Conservation (phyloP, 352 stramenopile genomes). For the Phytophthora palmivora region DNA sequence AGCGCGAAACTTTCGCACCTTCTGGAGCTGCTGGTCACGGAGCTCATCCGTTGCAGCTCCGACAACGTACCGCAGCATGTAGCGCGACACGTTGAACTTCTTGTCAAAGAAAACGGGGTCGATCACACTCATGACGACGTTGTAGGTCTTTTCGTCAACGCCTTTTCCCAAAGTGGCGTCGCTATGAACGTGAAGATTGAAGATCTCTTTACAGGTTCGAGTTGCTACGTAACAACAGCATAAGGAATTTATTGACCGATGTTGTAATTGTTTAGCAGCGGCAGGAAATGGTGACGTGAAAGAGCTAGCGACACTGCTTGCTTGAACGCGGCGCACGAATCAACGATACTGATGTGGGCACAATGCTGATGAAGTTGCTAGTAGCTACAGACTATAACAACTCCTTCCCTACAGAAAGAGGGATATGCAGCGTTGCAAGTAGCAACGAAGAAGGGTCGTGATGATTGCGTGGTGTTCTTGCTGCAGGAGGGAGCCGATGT, state of each 20-base stretch:
- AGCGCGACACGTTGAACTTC: constrained; percentile 80
- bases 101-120: constrained; percentile 86
- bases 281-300: constrained; percentile 47
- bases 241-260: not conserved
- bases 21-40: constrained; percentile 71
- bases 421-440: constrained; percentile 69
- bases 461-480: constrained; percentile 63
- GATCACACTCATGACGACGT: constrained; percentile 61
- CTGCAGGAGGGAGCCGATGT: constrained; percentile 58
- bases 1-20: constrained; percentile 59
- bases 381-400: not conserved
- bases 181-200: constrained; percentile 69
- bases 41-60: constrained; percentile 72
- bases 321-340: constrained; percentile 55
- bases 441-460: constrained; percentile 59
- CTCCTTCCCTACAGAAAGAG: constrained; percentile 46
- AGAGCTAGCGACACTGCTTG: constrained; percentile 39
- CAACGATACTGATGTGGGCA: constrained; percentile 62
- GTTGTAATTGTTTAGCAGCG: constrained; percentile 41
- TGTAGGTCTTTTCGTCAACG: constrained; percentile 19
- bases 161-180: constrained; percentile 38
- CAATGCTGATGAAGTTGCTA: not conserved
- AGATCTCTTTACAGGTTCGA: constrained; percentile 67
- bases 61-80: constrained; percentile 85
- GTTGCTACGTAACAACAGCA: not conserved